Percentiles rank a stretch among this genome's conserved stretches.
Conservation (phyloP, 2,329 filamentous ascomycete species). For the Colletotrichum abscissum region DNA sequence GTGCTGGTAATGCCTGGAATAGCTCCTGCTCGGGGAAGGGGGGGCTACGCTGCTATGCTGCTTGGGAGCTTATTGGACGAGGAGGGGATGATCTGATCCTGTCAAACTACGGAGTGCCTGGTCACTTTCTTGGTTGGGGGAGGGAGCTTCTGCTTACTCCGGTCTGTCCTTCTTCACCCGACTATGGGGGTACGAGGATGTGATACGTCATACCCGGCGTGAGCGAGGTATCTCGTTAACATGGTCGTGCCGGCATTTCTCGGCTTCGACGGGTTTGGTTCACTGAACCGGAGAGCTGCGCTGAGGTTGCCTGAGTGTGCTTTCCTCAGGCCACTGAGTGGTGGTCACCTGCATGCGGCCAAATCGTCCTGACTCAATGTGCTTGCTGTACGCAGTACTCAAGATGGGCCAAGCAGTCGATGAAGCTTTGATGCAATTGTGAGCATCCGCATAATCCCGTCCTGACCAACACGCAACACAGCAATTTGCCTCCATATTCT, state of each 20-base stretch:
- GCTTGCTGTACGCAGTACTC: not conserved
- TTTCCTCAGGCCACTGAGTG: slow-evolving; percentile 7
- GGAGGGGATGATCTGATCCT: slow-evolving; percentile 28
- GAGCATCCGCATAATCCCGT: slow-evolving; percentile 7
- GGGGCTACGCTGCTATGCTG: not conserved
- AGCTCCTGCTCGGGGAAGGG: slow-evolving; percentile 15
- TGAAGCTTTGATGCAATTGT: not conserved
- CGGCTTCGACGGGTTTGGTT: slow-evolving; percentile 20
- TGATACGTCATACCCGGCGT: slow-evolving; percentile 23
- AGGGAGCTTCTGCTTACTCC: slow-evolving; percentile 14
- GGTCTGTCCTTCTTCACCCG: slow-evolving; percentile 7
- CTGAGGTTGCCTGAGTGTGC: not conserved
- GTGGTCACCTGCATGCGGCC: slow-evolving; percentile 8
- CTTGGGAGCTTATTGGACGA: slow-evolving; percentile 14
- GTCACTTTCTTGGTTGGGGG: not conserved
- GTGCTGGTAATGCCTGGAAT: slow-evolving; percentile 8
- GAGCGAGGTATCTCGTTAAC: slow-evolving; percentile 32
- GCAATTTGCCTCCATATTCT: too few species aligned
- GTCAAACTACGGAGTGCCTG: slow-evolving; percentile 3
- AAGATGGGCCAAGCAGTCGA: not conserved
- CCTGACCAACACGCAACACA: not conserved
- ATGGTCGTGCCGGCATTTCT: slow-evolving; percentile 28
- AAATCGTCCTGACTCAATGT: not conserved
- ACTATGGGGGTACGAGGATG: slow-evolving; percentile 23
- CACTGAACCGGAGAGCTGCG: not conserved